Percentiles rank a stretch among this genome's conserved stretches.
These are phyloP conservation scores for Amanita inopinata DNA, from an alignment of 768 basidiomycete genomes.

Conservation along the genomic window DNA sequence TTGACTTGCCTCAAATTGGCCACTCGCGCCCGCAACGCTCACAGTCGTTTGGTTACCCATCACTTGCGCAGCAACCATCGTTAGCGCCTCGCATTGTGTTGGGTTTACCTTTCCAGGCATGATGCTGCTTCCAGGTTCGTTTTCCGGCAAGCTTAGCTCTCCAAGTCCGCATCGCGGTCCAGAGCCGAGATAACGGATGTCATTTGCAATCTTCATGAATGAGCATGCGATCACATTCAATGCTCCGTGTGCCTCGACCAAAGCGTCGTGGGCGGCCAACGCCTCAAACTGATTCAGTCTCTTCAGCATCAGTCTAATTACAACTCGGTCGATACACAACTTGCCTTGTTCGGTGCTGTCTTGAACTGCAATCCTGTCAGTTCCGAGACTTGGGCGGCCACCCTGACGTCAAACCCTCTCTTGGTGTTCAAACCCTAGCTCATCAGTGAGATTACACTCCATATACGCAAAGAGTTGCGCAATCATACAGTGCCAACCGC, in stretches of 20 bases:
- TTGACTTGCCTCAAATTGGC: conserved; percentile 83
- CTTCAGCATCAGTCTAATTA: not conserved
- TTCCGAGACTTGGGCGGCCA: conserved; percentile 86
- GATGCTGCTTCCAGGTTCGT: conserved; percentile 98
- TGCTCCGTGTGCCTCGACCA: conserved; percentile 95
- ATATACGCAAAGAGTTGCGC: conserved; percentile 2
- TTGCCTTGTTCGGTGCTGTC: conserved; percentile 96
- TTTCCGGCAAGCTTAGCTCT: conserved; percentile 90
- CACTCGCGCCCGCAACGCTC: conserved; percentile 86
- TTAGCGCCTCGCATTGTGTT: conserved; percentile 96
- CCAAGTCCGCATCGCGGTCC: conserved; percentile 97
- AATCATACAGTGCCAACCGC: conserved; percentile 89
- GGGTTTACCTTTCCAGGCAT: conserved; percentile 99
- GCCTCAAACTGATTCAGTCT: conserved; percentile 76
- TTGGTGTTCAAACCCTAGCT: conserved; percentile 89
- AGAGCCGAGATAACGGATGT: conserved; percentile 95
- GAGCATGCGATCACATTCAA: conserved; percentile 95
- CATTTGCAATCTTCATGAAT: conserved; percentile 99
- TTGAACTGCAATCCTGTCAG: conserved; percentile 86
- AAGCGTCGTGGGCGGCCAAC: conserved; percentile 94
- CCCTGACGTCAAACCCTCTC: conserved; percentile 91
- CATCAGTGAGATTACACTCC: conserved; percentile 7
- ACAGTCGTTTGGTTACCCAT: conserved; percentile 96
- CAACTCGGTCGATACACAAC: conserved; percentile 4
- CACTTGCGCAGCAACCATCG: conserved; percentile 98